phyloP scores from a whole-genome alignment of 225 moss, liverwort and hornwort species.

The Pleurozium schreberi region DNA sequence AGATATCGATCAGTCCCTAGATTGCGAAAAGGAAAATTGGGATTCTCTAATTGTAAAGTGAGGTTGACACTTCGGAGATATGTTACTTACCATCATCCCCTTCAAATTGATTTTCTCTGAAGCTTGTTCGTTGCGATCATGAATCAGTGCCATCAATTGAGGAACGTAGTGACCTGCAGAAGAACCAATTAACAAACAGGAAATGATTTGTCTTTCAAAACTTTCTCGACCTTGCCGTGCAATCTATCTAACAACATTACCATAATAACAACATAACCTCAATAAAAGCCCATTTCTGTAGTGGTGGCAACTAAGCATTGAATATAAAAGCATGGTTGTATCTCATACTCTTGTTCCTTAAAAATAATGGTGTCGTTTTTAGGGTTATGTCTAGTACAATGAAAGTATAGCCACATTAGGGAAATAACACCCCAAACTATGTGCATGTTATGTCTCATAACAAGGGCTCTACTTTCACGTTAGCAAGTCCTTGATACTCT shows the following conservation, averaged over 20 bases:
- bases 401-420: too few relatives aligned
- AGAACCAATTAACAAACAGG: background rate
- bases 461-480: background rate
- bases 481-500: too few relatives aligned
- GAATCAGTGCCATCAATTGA: constrained; percentile 36
- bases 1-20: background rate
- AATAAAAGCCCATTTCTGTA: background rate
- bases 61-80: background rate
- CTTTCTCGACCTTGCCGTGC: background rate
- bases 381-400: background rate
- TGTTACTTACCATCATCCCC: constrained; percentile 51
- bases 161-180: constrained; percentile 71
- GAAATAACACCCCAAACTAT: background rate
- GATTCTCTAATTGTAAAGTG: background rate
- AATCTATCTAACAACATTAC: background rate
- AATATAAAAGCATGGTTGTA: background rate
- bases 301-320: background rate
- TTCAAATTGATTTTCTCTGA: constrained; percentile 43
- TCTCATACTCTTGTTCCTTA: background rate
- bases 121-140: constrained; percentile 12
- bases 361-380: background rate
- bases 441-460: background rate
- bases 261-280: background rate
- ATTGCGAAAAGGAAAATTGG: background rate
- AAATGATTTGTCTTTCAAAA: background rate